Conservation (phyloP, 768 basidiomycete genomes). For the Lentinula edodes region DNA sequence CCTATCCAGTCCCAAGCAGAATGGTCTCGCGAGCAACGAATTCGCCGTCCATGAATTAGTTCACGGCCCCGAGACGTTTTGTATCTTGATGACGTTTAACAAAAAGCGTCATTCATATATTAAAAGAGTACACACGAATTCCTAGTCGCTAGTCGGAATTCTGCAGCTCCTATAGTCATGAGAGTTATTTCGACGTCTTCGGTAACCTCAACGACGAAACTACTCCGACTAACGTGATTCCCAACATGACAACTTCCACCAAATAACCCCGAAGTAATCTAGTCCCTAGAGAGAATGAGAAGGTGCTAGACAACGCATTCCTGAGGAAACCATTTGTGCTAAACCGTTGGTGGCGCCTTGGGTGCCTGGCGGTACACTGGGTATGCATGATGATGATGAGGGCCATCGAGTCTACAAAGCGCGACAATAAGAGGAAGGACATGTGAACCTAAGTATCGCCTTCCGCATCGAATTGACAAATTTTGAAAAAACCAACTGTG, state of each 20-base stretch:
- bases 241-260: slow-evolving; percentile 26
- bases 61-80: too few species aligned
- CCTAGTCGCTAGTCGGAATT: background rate
- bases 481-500: slow-evolving; percentile 25
- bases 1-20: background rate
- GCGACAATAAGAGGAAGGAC: background rate
- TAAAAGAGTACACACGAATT: background rate
- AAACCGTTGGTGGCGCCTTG: slow-evolving; percentile 51
- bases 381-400: slow-evolving; percentile 37
- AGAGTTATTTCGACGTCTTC: background rate
- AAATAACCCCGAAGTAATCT: slow-evolving; percentile 38
- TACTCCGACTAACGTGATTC: background rate
- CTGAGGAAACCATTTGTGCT: slow-evolving; percentile 45
- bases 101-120: too few species aligned
- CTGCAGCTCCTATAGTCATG: background rate
- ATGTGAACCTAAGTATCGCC: slow-evolving; percentile 18
- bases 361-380: slow-evolving; percentile 33
- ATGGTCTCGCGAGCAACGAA: background rate
- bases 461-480: slow-evolving; percentile 33
- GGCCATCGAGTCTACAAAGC: slow-evolving; percentile 39
- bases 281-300: slow-evolving; percentile 42
- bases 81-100: too few species aligned
- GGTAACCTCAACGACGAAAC: background rate
- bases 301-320: slow-evolving; percentile 50
- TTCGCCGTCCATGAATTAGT: background rate